phyloP scores from a whole-genome alignment of 441 rosid species.

The Viola pubescens region DNA sequence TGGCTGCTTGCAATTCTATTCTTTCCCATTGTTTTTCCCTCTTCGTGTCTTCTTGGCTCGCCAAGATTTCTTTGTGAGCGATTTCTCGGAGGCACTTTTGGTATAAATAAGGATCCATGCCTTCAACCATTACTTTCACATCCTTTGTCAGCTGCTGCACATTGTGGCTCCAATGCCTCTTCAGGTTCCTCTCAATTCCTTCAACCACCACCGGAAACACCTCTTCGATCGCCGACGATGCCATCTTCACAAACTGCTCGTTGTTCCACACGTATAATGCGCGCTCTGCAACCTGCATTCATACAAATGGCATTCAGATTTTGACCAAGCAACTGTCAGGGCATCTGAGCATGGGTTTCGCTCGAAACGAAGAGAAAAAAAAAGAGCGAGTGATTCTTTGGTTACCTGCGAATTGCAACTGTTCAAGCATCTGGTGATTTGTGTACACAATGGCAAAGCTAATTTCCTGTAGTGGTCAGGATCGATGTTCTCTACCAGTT shows the following conservation, averaged over 20 bases:
- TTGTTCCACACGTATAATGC: conserved; percentile 56
- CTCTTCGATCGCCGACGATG: conserved; percentile 33
- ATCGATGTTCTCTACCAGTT: conserved; percentile 45
- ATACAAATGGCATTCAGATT: neutral
- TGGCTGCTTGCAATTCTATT: conserved; percentile 37
- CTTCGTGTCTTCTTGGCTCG: conserved; percentile 22
- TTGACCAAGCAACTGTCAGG: neutral
- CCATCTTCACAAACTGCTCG: conserved; percentile 55
- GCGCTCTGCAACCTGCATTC: conserved; percentile 44
- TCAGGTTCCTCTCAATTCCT: conserved; percentile 53
- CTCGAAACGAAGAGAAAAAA: neutral
- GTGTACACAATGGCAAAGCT: conserved; percentile 42
- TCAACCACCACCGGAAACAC: conserved; percentile 46
- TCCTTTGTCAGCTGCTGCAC: conserved; percentile 48
- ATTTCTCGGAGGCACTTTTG: conserved; percentile 29
- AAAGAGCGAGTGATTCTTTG: neutral
- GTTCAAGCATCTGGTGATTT: conserved; percentile 38
- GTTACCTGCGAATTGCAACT: conserved; percentile 56
- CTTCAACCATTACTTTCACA: conserved; percentile 45
- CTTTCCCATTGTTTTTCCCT: conserved; percentile 43
- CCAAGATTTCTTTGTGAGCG: conserved; percentile 21
- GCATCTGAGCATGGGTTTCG: neutral
- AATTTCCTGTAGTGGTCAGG: conserved; percentile 47
- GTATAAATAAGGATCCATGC: conserved; percentile 39
- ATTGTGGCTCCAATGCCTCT: conserved; percentile 49